Conservation (phyloP, 148 eudicot genomes). For the Fagopyrum tataricum region DNA sequence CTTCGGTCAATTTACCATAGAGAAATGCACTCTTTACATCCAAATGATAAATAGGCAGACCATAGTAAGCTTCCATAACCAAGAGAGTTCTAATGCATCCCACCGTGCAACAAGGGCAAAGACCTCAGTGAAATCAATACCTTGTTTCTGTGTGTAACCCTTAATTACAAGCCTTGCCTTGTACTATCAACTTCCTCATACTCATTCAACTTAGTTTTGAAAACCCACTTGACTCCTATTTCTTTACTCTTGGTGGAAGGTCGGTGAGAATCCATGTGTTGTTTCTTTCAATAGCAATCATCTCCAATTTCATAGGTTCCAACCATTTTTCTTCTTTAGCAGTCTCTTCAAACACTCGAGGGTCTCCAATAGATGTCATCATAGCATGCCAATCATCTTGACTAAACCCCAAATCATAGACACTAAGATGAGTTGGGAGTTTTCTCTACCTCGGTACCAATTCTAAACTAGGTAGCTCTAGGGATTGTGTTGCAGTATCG, state of each 20-base stretch:
- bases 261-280: not conserved
- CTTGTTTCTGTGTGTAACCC: no score
- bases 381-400: not conserved
- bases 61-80: no score
- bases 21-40: not conserved
- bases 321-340: not conserved
- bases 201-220: not conserved
- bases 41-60: no score
- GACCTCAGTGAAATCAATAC: no score
- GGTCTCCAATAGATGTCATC: not conserved
- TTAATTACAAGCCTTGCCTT: slow-evolving; percentile 5
- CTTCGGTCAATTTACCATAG: no score
- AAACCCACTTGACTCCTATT: slow-evolving; percentile 3
- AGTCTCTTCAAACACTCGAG: not conserved
- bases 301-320: slow-evolving; percentile 11
- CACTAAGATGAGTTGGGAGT: not conserved
- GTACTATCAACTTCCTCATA: not conserved
- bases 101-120: no score
- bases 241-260: not conserved
- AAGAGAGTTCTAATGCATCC: no score
- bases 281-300: slow-evolving; percentile 2
- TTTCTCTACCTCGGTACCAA: no score
- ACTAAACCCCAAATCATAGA: not conserved
- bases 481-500: no score
- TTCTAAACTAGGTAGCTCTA: no score